Evolutionary conservation across 2,329 filamentous ascomycete species (phyloP), one percentile per base, ranked within the genome.

Genomic region (Incumbomyces delicatus): DNA sequence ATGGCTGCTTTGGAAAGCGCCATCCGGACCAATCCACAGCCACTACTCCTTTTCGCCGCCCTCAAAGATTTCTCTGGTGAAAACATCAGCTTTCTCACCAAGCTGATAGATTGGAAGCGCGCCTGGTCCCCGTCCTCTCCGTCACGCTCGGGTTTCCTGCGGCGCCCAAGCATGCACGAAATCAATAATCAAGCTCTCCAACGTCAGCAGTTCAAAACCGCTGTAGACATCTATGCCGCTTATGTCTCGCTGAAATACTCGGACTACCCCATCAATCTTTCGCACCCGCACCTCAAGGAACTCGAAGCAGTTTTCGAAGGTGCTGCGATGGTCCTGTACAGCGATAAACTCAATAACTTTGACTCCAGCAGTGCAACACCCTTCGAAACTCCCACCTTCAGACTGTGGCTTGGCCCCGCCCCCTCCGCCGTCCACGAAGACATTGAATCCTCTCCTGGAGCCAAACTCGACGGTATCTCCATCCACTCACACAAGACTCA

Each of bases 1-100:
- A 80, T 82, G 74, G 68, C 70, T 35, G 77, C 79, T 0, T 70
- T 85, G 2, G 80, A 85, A 52, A 69, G 76, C 49, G 76, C 78
- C 3, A 66, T 85, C 0, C 66, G 72, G 27, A 57, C 61, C 41
- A 80, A 82, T 58, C 75, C 78, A 0, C 66, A 71, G 3, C 76
- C 77, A 0, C 69, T 85, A 0, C 76, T 81, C 47, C 64, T 77
- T 44, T 85, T 82, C 59, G 80, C 81, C 0, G 80, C 80, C 0
- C 67, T 76, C 1, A 71, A 74, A 31, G 81, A 85, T 54, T 84
- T 85, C 58, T 83, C 80, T 0, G 81, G 80, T 12, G 81, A 85
- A 60, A 85, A 85, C 58, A 80, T 85, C 53, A 74, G 80, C 39
- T 85, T 85, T 60, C 63, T 85, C 4, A 75, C 72, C 7, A 66